Evolutionary conservation across 2,329 filamentous ascomycete species (phyloP).

Genomic region (Arthroderma sp.): DNA sequence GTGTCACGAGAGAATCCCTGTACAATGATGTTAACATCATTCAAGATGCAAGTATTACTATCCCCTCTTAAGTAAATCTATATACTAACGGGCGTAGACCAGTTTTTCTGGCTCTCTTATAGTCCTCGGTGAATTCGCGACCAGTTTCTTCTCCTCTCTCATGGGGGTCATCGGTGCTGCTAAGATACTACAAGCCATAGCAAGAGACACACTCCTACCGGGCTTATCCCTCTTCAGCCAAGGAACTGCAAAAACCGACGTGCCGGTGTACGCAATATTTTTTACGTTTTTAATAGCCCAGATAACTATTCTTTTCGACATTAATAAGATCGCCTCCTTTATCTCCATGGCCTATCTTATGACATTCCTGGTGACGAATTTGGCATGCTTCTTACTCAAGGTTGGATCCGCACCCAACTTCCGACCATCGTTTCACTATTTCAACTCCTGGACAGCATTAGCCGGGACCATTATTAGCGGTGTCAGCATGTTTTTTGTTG

Average conservation of each 20-base stretch:
- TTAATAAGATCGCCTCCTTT: slow-evolving; percentile 79
- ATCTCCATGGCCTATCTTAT: slow-evolving; percentile 88
- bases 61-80: background rate
- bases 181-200: slow-evolving; percentile 72
- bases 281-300: slow-evolving; percentile 65
- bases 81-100: slow-evolving; percentile 31
- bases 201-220: slow-evolving; percentile 64
- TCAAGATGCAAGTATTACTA: slow-evolving; percentile 41
- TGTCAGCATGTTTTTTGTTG: slow-evolving; percentile 79
- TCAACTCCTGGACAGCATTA: slow-evolving; percentile 72
- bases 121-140: slow-evolving; percentile 68
- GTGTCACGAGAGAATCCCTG: slow-evolving; percentile 60
- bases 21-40: slow-evolving; percentile 66
- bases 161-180: slow-evolving; percentile 81
- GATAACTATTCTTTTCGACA: slow-evolving; percentile 64
- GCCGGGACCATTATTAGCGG: slow-evolving; percentile 63
- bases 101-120: slow-evolving; percentile 63
- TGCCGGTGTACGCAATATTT: slow-evolving; percentile 63
- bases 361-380: slow-evolving; percentile 80
- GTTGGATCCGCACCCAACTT: slow-evolving; percentile 83
- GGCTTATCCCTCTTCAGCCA: slow-evolving; percentile 61
- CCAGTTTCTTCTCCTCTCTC: slow-evolving; percentile 69
- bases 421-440: slow-evolving; percentile 75
- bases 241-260: slow-evolving; percentile 57
- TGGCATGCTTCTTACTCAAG: slow-evolving; percentile 76